Base-by-base conservation (phyloP, 345 rosid species). In the Aethionema arabicum region DNA sequence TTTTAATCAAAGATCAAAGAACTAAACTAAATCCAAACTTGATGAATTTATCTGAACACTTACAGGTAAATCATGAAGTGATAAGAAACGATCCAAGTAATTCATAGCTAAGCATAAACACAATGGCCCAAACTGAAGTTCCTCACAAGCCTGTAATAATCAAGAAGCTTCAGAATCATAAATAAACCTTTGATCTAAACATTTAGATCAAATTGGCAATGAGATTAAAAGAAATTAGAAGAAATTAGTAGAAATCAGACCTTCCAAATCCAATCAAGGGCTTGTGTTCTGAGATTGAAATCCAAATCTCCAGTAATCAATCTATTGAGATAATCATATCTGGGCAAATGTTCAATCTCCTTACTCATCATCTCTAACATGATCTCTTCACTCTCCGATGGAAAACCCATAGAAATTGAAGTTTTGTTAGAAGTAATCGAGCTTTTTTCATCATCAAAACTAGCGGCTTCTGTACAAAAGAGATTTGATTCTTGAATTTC, bases 261-360 rank as follows among this genome's bases (percentile, higher is more conserved):
- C 90, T 84, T 84, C 63, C 52, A 72, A 76, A 87, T 82, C 95
- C 91, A 87, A 60, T 82, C 80, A 72, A 84, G 69, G 74, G 88
- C 83, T 61, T 78, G 79, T 40, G 59, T 78, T 68, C 91, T 82
- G 52, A 59, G 63, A 46, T 66, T 74, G 63, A 77, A 66, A 63
- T 76, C 86, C 75, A 78, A 72, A 67, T 75, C 82, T 42, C 91
- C 88, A 66, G 36, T 64, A 36, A 82, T 74, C 4, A 87, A 63
- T 62, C 88, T 80, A 65, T 63, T 58, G 55, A 84, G 66, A 56
- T 84, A 87, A 75, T 82, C 88, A 67, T 71, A 61, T 66, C 52
- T 68, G 3, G 88, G 86, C 51, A 77, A 73, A 48, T 79, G 83
- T 61, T 80, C 74, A 7, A 49, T 52, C 83, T 87, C 84, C 47